Conservation (phyloP, 78 protist species). For the Monosiga brevicollis region DNA sequence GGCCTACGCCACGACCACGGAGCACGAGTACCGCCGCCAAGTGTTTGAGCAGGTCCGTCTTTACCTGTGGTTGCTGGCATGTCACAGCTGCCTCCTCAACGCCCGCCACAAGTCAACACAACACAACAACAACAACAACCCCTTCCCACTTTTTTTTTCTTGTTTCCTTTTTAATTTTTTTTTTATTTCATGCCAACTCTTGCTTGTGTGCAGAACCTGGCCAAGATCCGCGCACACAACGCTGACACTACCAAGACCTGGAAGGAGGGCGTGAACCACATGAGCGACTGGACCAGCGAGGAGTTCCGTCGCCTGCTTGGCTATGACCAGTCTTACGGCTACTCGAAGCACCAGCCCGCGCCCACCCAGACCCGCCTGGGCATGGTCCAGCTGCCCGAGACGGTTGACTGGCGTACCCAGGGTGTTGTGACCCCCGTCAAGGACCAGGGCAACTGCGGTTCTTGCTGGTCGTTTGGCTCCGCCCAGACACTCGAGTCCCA, state of each 20-base stretch:
- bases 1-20: neutral
- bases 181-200: no score
- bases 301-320: neutral
- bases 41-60: neutral
- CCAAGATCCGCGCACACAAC: neutral
- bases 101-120: no score
- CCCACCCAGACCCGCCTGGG: neutral
- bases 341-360: neutral
- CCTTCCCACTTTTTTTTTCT: no score
- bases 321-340: neutral
- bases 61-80: neutral
- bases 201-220: neutral
- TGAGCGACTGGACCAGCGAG: neutral
- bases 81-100: neutral
- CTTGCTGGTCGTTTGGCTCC: constrained; percentile 34
- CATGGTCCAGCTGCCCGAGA: neutral
- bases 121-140: no score
- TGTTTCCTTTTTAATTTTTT: no score
- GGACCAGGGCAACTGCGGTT: constrained; percentile 50
- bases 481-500: constrained; percentile 19
- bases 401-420: constrained; percentile 33
- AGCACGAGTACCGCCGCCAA: neutral
- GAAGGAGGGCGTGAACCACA: neutral
- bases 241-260: neutral
- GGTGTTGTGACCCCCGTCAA: constrained; percentile 43